phyloP scores from a whole-genome alignment of 306 rosid species.

The Acacia melanoxylon region DNA sequence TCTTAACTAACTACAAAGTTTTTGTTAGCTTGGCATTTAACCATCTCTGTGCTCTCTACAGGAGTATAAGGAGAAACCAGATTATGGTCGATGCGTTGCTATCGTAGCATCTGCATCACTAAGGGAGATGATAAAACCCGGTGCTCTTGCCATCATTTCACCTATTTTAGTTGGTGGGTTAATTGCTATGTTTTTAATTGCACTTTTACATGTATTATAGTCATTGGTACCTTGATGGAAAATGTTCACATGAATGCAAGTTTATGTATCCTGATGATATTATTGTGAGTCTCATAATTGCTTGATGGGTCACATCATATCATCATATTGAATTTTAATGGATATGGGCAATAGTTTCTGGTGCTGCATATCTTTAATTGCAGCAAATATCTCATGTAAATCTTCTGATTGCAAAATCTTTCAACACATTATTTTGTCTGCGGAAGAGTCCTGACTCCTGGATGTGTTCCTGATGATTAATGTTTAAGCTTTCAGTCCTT shows the following conservation, averaged over 20 bases:
- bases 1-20: slow-evolving; percentile 22
- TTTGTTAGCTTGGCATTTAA: slow-evolving; percentile 24
- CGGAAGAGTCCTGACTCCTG: neutral
- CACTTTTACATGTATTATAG: neutral
- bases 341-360: slow-evolving; percentile 19
- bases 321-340: slow-evolving; percentile 7
- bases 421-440: neutral
- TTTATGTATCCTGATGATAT: slow-evolving; percentile 16
- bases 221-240: slow-evolving; percentile 8
- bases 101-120: slow-evolving; percentile 95
- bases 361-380: neutral
- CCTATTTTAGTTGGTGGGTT: slow-evolving; percentile 84
- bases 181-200: slow-evolving; percentile 22
- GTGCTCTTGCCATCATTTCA: slow-evolving; percentile 93
- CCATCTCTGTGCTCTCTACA: slow-evolving; percentile 34
- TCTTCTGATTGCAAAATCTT: slow-evolving; percentile 1
- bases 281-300: neutral
- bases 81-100: slow-evolving; percentile 96
- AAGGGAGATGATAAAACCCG: slow-evolving; percentile 97
- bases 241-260: slow-evolving; percentile 10
- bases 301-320: slow-evolving; percentile 7
- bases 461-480: neutral
- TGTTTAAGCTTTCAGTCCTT: neutral
- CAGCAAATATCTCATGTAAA: neutral
- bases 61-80: slow-evolving; percentile 97